Evolutionary conservation across 441 rosid species (phyloP).

Genomic region (Arabidopsis hybrid): DNA sequence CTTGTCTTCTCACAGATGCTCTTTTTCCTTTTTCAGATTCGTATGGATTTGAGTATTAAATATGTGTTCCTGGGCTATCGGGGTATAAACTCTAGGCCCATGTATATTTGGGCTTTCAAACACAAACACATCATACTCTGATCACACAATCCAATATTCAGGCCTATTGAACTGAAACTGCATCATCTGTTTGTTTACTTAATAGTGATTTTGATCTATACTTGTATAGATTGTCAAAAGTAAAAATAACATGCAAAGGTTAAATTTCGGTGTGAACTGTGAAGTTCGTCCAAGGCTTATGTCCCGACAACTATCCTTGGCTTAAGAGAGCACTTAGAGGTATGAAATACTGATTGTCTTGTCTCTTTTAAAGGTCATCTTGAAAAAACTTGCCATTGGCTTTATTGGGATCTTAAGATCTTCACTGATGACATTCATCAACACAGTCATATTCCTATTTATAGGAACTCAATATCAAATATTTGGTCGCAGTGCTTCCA

Average conservation of each 20-base stretch:
- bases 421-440: too few relatives aligned
- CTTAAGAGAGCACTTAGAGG: too few relatives aligned
- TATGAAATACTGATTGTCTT: too few relatives aligned
- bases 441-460: too few relatives aligned
- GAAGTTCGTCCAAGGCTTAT: background rate
- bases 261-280: background rate
- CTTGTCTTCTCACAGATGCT: slow-evolving; percentile 26
- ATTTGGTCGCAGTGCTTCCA: background rate
- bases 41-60: background rate
- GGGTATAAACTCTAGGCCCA: slow-evolving; percentile 14
- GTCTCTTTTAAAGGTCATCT: too few relatives aligned
- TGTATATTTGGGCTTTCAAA: slow-evolving; percentile 2
- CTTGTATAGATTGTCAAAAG: background rate
- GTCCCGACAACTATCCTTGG: background rate
- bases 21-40: slow-evolving; percentile 15
- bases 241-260: background rate
- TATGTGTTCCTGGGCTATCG: background rate
- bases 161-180: background rate
- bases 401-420: background rate
- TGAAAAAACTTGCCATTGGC: background rate
- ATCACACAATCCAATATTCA: background rate
- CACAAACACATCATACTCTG: background rate
- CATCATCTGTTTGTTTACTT: background rate
- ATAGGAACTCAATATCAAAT: background rate
- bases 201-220: background rate